These are phyloP conservation scores for Xylariomycetidae sp. DNA, from an alignment of 2,329 filamentous ascomycete species.

Conservation along the genomic window DNA sequence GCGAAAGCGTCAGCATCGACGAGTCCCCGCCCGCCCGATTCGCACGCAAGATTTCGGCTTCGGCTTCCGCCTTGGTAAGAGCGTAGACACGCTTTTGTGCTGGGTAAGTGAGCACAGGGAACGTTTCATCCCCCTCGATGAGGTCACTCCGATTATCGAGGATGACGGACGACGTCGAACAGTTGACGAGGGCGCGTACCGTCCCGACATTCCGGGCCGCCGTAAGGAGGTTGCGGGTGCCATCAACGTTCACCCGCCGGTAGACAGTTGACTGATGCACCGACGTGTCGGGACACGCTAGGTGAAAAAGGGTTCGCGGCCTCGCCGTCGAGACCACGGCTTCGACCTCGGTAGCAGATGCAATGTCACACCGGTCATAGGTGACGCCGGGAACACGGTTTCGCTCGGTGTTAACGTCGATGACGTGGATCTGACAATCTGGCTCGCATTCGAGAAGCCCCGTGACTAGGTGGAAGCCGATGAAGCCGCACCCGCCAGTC, in stretches of 20 bases:
- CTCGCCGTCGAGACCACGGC: no score
- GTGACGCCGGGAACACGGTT: no score
- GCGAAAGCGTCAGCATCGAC: slow-evolving; percentile 12
- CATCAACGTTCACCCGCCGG: slow-evolving; percentile 11
- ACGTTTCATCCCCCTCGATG: slow-evolving; percentile 9
- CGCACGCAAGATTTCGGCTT: slow-evolving; percentile 13
- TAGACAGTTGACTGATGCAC: slow-evolving; percentile 9
- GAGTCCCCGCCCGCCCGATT: slow-evolving; percentile 10
- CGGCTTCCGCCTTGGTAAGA: slow-evolving; percentile 15
- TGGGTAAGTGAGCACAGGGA: slow-evolving; percentile 13
- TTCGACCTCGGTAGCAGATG: no score
- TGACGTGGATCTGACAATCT: no score
- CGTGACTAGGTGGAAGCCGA: no score
- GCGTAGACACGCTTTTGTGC: slow-evolving; percentile 15
- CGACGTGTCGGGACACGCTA: no score
- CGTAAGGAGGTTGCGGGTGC: slow-evolving; percentile 12
- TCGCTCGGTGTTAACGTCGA: no score
- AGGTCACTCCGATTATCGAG: slow-evolving; percentile 13
- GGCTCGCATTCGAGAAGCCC: no score
- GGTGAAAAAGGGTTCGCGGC: no score
- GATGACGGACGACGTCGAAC: slow-evolving; percentile 13
- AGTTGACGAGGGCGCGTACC: slow-evolving; percentile 15
- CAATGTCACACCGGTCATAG: no score
- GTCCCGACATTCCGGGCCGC: slow-evolving; percentile 6
- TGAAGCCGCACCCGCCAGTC: no score